A percentile compares a stretch with the other conserved stretches of the same genome.
phyloP scores from a whole-genome alignment of 176 grass and related monocot genomes.

The Echinochloa phyllopogon region DNA sequence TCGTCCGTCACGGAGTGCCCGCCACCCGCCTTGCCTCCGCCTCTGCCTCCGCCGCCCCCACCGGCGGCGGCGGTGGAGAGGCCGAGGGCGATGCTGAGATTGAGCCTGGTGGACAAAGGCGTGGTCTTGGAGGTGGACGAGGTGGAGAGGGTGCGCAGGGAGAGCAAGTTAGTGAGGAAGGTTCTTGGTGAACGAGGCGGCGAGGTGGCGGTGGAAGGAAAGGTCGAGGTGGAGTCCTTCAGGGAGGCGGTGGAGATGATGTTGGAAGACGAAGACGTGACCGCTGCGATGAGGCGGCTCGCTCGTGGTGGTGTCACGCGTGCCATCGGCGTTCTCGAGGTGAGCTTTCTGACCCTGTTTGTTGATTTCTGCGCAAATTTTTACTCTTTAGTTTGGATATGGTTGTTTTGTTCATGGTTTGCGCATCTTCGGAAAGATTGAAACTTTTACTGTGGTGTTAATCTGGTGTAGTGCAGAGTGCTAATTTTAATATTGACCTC shows the following conservation, averaged over 20 bases:
- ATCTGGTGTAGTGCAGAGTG: background rate
- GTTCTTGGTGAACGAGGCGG: conserved; percentile 45
- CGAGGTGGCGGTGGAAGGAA: conserved; percentile 72
- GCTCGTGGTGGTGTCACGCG: conserved; percentile 56
- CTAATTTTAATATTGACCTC: background rate
- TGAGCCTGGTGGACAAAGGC: conserved; percentile 61
- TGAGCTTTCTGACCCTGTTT: conserved; percentile 46
- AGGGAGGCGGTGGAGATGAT: conserved; percentile 84
- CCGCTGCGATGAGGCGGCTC: conserved; percentile 53
- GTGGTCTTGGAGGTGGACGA: conserved; percentile 74
- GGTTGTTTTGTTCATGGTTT: conserved; percentile 15
- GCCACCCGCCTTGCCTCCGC: conserved; percentile 47
- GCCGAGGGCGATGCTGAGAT: conserved; percentile 27
- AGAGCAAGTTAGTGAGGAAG: conserved; percentile 60
- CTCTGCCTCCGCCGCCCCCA: conserved; percentile 28
- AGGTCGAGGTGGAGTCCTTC: conserved; percentile 65
- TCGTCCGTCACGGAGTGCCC: conserved; percentile 62
- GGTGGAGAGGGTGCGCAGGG: conserved; percentile 52
- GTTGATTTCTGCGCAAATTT: conserved; percentile 15
- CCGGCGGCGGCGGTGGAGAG: conserved; percentile 20
- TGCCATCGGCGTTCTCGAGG: conserved; percentile 79
- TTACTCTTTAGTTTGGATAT: background rate
- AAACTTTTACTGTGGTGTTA: background rate
- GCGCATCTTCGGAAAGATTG: background rate
- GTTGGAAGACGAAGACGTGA: conserved; percentile 51